Evolutionary conservation across 495 filamentous ascomycete genomes (phyloP).

Genomic region (Friedmanniomyces endolithicus): DNA sequence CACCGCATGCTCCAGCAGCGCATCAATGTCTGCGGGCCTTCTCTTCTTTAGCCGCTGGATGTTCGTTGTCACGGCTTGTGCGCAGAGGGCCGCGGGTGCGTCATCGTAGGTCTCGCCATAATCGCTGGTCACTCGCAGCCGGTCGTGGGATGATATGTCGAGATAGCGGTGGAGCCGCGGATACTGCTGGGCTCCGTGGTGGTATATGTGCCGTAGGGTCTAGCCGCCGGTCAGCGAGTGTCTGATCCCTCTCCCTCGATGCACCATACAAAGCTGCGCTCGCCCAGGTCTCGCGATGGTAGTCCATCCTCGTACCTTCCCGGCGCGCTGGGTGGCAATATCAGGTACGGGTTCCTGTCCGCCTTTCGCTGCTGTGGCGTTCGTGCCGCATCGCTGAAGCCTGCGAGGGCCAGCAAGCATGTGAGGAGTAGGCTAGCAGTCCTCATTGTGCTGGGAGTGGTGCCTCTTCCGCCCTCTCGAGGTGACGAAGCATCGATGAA

Average conservation of each 20-base stretch:
- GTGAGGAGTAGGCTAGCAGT: slow-evolving; percentile 7
- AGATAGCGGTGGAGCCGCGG: slow-evolving; percentile 60
- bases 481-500: slow-evolving; percentile 4
- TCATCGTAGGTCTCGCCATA: slow-evolving; percentile 35
- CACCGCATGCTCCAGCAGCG: slow-evolving; percentile 56
- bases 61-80: slow-evolving; percentile 46
- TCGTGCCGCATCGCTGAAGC: slow-evolving; percentile 9
- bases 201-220: slow-evolving; percentile 80
- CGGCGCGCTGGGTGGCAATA: slow-evolving; percentile 8
- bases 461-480: slow-evolving; percentile 2
- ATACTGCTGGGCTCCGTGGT: slow-evolving; percentile 66
- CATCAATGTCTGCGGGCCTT: slow-evolving; percentile 58
- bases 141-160: slow-evolving; percentile 54
- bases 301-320: background rate
- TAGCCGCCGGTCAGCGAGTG: slow-evolving; percentile 24
- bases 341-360: slow-evolving; percentile 4
- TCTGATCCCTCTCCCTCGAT: background rate
- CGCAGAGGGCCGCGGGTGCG: slow-evolving; percentile 35
- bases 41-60: slow-evolving; percentile 78
- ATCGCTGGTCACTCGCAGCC: slow-evolving; percentile 56
- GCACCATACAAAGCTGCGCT: slow-evolving; percentile 9
- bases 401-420: slow-evolving; percentile 4
- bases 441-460: background rate
- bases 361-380: background rate
- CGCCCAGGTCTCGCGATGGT: slow-evolving; percentile 9